Evolutionary conservation across 2,329 filamentous ascomycete species (phyloP).

Genomic region (Aspergillus phoenicis): DNA sequence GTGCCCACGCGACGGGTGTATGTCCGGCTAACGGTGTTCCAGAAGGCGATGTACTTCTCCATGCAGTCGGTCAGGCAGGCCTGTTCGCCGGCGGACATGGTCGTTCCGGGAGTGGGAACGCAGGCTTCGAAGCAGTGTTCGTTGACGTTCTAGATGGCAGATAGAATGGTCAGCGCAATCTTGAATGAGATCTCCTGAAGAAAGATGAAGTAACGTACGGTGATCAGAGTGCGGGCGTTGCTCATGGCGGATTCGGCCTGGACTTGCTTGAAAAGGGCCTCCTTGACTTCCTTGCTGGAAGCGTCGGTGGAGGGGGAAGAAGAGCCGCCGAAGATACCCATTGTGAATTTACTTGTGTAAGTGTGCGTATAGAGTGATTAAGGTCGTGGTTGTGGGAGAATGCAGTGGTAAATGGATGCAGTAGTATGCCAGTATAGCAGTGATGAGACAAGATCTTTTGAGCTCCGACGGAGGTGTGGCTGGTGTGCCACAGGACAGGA

Average conservation of each 20-base stretch:
- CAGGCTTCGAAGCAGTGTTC: conserved; percentile 80
- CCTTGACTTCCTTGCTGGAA: conserved; percentile 45
- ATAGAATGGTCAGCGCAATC: not conserved
- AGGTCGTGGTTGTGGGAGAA: not conserved
- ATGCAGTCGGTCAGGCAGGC: conserved; percentile 75
- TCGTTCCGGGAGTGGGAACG: conserved; percentile 66
- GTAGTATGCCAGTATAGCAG: too few relatives aligned
- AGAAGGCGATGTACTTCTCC: conserved; percentile 81
- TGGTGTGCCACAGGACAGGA: conserved; percentile 7
- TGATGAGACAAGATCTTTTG: conserved; percentile 15
- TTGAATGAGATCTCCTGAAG: not conserved
- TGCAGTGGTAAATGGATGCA: not conserved
- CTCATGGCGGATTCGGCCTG: conserved; percentile 65
- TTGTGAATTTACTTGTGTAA: conserved; percentile 19
- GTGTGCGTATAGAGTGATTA: not conserved
- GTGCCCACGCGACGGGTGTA: conserved; percentile 62
- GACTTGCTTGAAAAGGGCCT: conserved; percentile 65
- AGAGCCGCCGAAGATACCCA: conserved; percentile 46
- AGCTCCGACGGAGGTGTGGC: conserved; percentile 19
- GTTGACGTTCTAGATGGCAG: conserved; percentile 68
- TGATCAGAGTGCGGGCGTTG: conserved; percentile 71
- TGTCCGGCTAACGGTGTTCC: conserved; percentile 72
- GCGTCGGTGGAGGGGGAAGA: conserved; percentile 30
- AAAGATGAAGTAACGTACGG: conserved; percentile 53
- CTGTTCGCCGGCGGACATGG: conserved; percentile 68